Evolutionary conservation across 2,329 filamentous ascomycete species (phyloP).

Genomic region (Colletotrichum lupini): DNA sequence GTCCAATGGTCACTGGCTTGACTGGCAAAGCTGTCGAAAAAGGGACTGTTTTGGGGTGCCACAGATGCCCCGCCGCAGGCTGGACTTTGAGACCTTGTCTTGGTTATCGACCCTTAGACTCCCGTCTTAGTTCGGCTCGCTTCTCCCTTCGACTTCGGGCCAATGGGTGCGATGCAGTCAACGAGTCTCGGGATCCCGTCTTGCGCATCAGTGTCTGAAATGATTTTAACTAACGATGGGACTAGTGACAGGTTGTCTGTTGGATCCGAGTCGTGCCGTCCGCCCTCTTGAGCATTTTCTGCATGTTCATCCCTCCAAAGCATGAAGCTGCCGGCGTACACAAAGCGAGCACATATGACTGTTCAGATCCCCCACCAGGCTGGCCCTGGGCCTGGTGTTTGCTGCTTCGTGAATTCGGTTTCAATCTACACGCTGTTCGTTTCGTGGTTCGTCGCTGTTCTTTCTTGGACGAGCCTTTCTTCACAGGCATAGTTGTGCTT

Average conservation of each 20-base stretch:
- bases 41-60: not conserved
- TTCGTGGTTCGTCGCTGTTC: not conserved
- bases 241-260: constrained; percentile 24
- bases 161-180: constrained; percentile 20
- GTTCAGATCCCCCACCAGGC: not conserved
- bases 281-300: constrained; percentile 4
- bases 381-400: not conserved
- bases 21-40: not conserved
- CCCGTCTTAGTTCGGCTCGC: not conserved
- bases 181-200: constrained; percentile 11
- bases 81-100: constrained; percentile 31
- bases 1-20: not conserved
- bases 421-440: not conserved
- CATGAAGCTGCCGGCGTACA: not conserved
- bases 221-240: constrained; percentile 27
- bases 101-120: constrained; percentile 2
- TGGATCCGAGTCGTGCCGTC: constrained; percentile 8
- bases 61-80: constrained; percentile 18
- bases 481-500: not conserved
- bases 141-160: constrained; percentile 24
- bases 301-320: constrained; percentile 18
- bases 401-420: not conserved
- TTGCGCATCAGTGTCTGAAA: constrained; percentile 20
- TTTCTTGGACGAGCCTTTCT: not conserved
- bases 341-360: constrained; percentile 17